Conservation (phyloP, 2,329 filamentous ascomycete species). For the Sarocladium strictum region DNA sequence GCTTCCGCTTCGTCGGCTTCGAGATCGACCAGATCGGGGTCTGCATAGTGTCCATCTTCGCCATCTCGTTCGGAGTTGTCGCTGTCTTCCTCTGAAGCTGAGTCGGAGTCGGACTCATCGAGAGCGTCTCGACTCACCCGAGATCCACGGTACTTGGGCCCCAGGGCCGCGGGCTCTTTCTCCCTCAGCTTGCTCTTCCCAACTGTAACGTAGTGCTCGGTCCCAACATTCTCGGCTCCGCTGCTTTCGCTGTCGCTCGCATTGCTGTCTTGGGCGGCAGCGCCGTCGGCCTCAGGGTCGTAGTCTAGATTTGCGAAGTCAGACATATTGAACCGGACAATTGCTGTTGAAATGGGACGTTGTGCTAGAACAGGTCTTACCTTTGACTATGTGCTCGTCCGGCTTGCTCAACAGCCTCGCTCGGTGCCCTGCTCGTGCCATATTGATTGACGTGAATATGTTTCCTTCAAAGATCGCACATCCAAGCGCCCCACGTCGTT, state of each 20-base stretch:
- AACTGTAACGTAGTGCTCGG: constrained; percentile 82
- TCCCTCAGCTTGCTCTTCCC: constrained; percentile 81
- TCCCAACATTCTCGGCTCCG: constrained; percentile 52
- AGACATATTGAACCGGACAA: no score
- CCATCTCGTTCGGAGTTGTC: constrained; percentile 37
- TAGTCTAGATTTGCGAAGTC: constrained; percentile 52
- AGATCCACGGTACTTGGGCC: constrained; percentile 74
- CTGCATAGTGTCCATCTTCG: constrained; percentile 39
- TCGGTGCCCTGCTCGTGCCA: constrained; percentile 55
- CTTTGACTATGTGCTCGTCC: constrained; percentile 56
- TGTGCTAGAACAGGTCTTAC: constrained; percentile 30
- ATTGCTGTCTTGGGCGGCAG: constrained; percentile 47
- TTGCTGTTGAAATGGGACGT: no score
- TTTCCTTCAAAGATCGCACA: constrained; percentile 12
- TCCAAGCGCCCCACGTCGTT: constrained; percentile 22
- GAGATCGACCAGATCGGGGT: constrained; percentile 50
- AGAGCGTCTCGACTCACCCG: constrained; percentile 66
- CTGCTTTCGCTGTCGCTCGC: constrained; percentile 34
- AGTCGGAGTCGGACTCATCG: constrained; percentile 48
- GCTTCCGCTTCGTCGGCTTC: constrained; percentile 42
- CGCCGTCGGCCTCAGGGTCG: constrained; percentile 67
- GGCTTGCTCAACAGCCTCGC: constrained; percentile 33
- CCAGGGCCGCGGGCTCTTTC: constrained; percentile 61
- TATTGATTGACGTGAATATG: constrained; percentile 26
- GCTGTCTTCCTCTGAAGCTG: constrained; percentile 32